Evolutionary conservation across 331 rosid genomes (phyloP).

Genomic region (Dryas integrifolia): DNA sequence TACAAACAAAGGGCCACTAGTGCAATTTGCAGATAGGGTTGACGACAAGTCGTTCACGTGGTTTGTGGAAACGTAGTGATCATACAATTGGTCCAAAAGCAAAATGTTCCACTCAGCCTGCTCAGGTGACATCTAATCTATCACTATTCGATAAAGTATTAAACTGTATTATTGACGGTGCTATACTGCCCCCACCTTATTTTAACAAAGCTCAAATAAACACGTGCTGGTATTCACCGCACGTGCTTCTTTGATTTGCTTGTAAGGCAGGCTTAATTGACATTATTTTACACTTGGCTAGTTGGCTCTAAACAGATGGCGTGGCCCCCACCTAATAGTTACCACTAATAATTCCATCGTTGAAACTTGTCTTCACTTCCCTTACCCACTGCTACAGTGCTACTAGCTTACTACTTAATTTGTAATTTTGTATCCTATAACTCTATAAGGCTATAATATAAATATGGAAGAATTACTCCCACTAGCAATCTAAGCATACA

Average conservation of each 20-base stretch:
- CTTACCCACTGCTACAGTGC: not conserved
- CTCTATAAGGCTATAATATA: no score
- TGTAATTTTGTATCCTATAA: not conserved
- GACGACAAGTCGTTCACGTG: not conserved
- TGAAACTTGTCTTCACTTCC: not conserved
- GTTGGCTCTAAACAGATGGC: not conserved
- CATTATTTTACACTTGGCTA: not conserved
- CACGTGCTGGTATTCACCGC: slow-evolving; percentile 6
- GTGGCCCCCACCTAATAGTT: not conserved
- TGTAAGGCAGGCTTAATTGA: not conserved
- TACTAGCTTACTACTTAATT: not conserved
- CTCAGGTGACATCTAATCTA: no score
- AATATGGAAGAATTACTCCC: not conserved
- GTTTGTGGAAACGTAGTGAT: not conserved
- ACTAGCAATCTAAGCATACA: not conserved
- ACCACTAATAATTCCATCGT: not conserved
- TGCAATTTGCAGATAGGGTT: not conserved
- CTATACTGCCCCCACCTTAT: not conserved
- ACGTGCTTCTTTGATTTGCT: not conserved
- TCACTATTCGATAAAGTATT: no score
- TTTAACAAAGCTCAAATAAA: not conserved
- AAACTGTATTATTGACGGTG: not conserved
- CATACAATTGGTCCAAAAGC: no score
- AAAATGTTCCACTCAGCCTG: no score
- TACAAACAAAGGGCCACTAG: not conserved